Percentiles rank a stretch among this genome's conserved stretches.
phyloP scores from a whole-genome alignment of 257 asterid genomes.

The Jasminum sambac region DNA sequence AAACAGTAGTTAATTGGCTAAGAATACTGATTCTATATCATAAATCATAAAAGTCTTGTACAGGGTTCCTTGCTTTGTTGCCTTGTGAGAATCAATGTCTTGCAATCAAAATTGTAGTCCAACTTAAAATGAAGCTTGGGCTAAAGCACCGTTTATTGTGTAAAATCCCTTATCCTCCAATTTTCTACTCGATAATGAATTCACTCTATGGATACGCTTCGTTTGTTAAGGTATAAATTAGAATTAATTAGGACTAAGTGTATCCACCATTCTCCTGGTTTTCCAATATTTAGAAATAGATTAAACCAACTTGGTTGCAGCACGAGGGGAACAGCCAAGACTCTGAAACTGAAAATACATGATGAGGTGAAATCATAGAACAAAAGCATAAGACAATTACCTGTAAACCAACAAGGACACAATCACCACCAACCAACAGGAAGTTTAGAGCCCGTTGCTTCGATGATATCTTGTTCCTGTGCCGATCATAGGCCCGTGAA shows the following conservation, averaged over 20 bases:
- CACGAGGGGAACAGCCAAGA: neutral
- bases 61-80: neutral
- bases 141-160: neutral
- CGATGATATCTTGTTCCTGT: slow-evolving; percentile 63
- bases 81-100: neutral
- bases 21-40: neutral
- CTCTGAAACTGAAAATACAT: slow-evolving; percentile 5
- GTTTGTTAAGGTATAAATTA: neutral
- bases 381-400: slow-evolving; percentile 28
- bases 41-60: neutral
- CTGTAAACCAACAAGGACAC: slow-evolving; percentile 77
- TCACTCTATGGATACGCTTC: neutral
- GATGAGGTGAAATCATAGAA: neutral
- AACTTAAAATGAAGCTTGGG: neutral
- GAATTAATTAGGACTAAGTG: neutral
- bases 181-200: neutral
- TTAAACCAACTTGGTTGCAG: neutral
- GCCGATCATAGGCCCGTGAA: slow-evolving; percentile 71
- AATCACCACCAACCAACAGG: slow-evolving; percentile 70
- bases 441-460: slow-evolving; percentile 69
- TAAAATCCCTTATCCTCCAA: neutral
- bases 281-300: neutral
- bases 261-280: neutral
- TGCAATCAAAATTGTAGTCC: neutral
- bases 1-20: neutral